phyloP scores from a whole-genome alignment of 352 stramenopile species.

The Globisporangium nodosum region DNA sequence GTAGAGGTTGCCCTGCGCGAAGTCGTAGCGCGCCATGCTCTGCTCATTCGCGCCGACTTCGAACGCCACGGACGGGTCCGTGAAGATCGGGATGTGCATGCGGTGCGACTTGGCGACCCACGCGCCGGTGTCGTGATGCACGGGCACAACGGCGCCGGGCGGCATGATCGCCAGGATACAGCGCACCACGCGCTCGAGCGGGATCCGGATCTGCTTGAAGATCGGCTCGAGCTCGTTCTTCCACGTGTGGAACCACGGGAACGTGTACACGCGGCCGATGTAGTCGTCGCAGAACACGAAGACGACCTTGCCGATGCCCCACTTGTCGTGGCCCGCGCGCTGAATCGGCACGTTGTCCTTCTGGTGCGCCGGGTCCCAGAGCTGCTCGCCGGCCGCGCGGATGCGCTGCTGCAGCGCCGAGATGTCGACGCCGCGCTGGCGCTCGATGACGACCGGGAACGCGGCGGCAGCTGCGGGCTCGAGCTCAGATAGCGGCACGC shows the following conservation, averaged over 20 bases:
- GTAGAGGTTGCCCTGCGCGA: slow-evolving; percentile 93
- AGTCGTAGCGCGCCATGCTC: slow-evolving; percentile 87
- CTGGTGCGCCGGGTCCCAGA: slow-evolving; percentile 71
- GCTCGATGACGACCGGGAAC: slow-evolving; percentile 48
- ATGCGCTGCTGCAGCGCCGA: slow-evolving; percentile 59
- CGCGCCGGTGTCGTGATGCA: slow-evolving; percentile 96
- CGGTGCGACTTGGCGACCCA: slow-evolving; percentile 96
- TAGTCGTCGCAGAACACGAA: slow-evolving; percentile 99
- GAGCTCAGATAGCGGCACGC: slow-evolving; percentile 54
- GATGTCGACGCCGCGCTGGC: slow-evolving; percentile 63
- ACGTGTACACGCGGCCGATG: slow-evolving; percentile 91
- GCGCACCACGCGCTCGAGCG: slow-evolving; percentile 74
- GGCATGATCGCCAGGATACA: slow-evolving; percentile 96
- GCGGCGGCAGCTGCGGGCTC: slow-evolving; percentile 28
- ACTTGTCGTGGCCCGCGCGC: slow-evolving; percentile 94
- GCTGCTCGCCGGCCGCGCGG: slow-evolving; percentile 23
- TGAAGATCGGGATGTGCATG: slow-evolving; percentile 96
- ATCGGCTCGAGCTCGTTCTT: slow-evolving; percentile 76
- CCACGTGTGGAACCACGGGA: slow-evolving; percentile 93
- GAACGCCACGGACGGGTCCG: slow-evolving; percentile 72
- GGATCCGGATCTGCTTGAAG: slow-evolving; percentile 87
- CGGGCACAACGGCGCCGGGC: slow-evolving; percentile 92
- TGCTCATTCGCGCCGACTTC: slow-evolving; percentile 82
- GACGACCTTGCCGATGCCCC: slow-evolving; percentile 97
- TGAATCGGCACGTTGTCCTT: slow-evolving; percentile 90